Evolutionary conservation across 805 yeast genomes (phyloP), one percentile per base, ranked within the genome.

Genomic region (Wickerhamiella alocasiicola): DNA sequence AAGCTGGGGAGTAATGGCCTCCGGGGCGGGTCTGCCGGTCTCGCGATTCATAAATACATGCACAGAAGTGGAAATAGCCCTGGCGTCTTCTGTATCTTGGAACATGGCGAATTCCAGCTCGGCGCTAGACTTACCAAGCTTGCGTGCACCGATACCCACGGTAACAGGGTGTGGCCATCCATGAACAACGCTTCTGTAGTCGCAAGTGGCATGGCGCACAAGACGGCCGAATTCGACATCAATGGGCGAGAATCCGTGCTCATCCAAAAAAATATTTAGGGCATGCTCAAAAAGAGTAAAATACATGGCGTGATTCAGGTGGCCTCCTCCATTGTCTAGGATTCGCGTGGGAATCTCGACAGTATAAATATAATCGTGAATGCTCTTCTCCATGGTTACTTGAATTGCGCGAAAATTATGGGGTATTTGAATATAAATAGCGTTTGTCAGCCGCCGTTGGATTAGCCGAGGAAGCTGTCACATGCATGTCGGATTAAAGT

Each of bases 81-180:
- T 49, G 12, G 54, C 55, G 21, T 44, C 44, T 6, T 43, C 50
- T 6, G 44, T 45, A 16, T 43, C 43, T 31, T 54, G 58, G 43
- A 55, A 55, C 11, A 55, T 51, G 3, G 51, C 59, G 29, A 53
- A 51, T 38, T 53, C 59, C 21, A 49, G 49, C 36, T 52, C 52
- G 13, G 54, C 55, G 12, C 53, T 50, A 28, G 48, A 39, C n/a
- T 45, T 45, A 9, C 57, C 57, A 0, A 55, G 47, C 33, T 51
- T 50, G 17, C 34, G 44, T 21, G 51, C 46, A 6, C 49, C 53
- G 20, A 55, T 46, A 15, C 59, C 58, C 5, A 55, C 41, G 2
- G 44, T 44, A 13, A 55, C 39, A 4, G 53, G 54, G 12, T 43
- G 44, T 13, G 59, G 58, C 42, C 51, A 55, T 3, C 58, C 58